Percentiles rank a stretch among this genome's conserved stretches.
Conservation (phyloP, 2,329 filamentous ascomycete genomes). For the Fusarium dimerum region DNA sequence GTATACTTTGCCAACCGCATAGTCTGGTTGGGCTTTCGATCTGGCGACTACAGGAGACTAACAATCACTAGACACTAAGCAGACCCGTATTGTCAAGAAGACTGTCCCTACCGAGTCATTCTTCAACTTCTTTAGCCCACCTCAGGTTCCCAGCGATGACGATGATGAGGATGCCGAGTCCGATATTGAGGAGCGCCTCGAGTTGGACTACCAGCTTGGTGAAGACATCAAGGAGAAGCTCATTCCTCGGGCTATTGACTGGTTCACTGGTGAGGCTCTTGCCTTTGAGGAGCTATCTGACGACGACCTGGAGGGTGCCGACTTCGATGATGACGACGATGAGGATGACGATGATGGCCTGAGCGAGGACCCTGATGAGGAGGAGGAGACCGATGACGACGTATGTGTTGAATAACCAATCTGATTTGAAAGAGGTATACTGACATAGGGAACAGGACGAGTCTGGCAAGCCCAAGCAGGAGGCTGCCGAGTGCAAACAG, state of each 20-base stretch:
- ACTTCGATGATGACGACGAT: constrained; percentile 88
- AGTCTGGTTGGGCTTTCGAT: background rate
- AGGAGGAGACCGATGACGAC: constrained; percentile 77
- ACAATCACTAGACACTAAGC: constrained; percentile 79
- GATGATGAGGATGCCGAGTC: constrained; percentile 75
- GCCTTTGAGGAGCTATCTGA: constrained; percentile 91
- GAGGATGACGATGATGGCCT: constrained; percentile 90
- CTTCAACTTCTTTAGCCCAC: constrained; percentile 98
- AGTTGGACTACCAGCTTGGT: constrained; percentile 97
- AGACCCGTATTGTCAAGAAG: constrained; percentile 98
- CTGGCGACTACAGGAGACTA: background rate
- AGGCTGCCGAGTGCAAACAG: constrained; percentile 95
- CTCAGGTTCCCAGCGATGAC: constrained; percentile 75
- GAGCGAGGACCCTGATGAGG: constrained; percentile 82
- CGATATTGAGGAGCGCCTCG: constrained; percentile 95
- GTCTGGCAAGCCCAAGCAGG: constrained; percentile 87
- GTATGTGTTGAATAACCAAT: constrained; percentile 46
- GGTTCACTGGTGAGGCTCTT: constrained; percentile 98
- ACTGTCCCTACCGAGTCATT: constrained; percentile 98
- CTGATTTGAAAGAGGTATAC: background rate
- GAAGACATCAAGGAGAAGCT: constrained; percentile 99
- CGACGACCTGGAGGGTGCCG: constrained; percentile 79
- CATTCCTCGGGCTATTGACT: constrained; percentile 96
- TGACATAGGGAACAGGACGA: constrained; percentile 63
- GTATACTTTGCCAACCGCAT: constrained; percentile 17